These are phyloP conservation scores for Plantago elongata DNA, from an alignment of 257 asterid species.

Conservation along the genomic window DNA sequence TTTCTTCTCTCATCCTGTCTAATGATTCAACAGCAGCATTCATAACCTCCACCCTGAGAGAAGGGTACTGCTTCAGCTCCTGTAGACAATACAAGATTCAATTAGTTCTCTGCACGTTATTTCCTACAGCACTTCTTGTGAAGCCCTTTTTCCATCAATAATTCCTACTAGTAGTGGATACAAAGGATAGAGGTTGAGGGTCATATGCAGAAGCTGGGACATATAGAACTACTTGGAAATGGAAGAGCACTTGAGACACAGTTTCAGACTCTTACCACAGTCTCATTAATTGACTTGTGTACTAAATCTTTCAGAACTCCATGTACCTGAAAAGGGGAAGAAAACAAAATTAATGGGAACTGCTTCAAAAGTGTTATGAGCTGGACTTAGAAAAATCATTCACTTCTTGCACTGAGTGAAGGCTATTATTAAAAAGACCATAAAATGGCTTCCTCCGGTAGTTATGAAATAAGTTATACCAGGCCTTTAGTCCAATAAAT, in stretches of 20 bases:
- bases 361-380: neutral
- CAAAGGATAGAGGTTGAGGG: neutral
- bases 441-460: neutral
- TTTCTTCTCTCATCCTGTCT: slow-evolving; percentile 92
- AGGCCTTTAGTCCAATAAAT: no score
- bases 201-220: neutral
- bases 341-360: neutral
- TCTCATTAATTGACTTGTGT: slow-evolving; percentile 85
- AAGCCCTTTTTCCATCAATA: neutral
- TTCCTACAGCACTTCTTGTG: neutral
- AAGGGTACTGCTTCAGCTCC: slow-evolving; percentile 98
- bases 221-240: no score
- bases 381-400: neutral
- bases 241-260: neutral
- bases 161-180: neutral
- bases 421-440: neutral
- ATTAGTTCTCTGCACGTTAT: slow-evolving; percentile 13
- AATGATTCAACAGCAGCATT: slow-evolving; percentile 84
- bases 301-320: slow-evolving; percentile 81
- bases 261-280: slow-evolving; percentile 42
- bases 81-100: slow-evolving; percentile 26
- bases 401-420: no score
- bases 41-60: slow-evolving; percentile 84
- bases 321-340: slow-evolving; percentile 57
- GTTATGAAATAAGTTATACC: neutral